Conservation (phyloP, 768 basidiomycete genomes). For the Boletellus emodensis region DNA sequence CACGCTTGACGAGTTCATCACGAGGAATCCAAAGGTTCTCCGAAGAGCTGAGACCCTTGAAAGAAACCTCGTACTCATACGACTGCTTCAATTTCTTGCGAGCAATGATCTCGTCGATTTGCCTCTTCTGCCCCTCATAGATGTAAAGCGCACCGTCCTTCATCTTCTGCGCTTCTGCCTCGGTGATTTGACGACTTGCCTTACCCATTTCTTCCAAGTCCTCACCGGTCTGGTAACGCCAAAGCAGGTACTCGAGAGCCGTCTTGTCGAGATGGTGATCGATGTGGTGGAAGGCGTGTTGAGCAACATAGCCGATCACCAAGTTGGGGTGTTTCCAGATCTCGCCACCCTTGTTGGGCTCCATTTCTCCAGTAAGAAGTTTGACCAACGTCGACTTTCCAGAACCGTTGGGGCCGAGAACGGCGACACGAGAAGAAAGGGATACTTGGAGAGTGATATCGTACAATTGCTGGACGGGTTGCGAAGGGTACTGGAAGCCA, state of each 20-base stretch:
- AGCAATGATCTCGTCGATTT: constrained; percentile 85
- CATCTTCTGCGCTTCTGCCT: constrained; percentile 92
- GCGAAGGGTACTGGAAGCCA: constrained; percentile 92
- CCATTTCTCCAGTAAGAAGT: constrained; percentile 94
- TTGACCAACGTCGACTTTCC: constrained; percentile 98
- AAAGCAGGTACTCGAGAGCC: constrained; percentile 97
- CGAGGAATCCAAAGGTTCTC: constrained; percentile 98
- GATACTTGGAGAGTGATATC: constrained; percentile 97
- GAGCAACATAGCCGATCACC: constrained; percentile 98
- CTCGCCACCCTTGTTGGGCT: constrained; percentile 94
- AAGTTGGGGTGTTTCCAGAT: constrained; percentile 99
- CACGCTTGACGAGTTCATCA: constrained; percentile 96
- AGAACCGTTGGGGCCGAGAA: constrained; percentile 98
- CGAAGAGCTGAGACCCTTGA: constrained; percentile 91
- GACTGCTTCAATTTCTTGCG: constrained; percentile 99
- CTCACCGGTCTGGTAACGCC: constrained; percentile 99
- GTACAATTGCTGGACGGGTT: constrained; percentile 83
- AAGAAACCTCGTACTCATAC: constrained; percentile 96
- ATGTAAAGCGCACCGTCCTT: constrained; percentile 86
- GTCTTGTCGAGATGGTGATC: constrained; percentile 99
- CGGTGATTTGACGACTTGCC: constrained; percentile 81
- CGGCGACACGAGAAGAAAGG: constrained; percentile 94
- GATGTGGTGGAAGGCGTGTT: constrained; percentile 99
- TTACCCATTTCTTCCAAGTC: constrained; percentile 96
- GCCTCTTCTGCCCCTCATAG: constrained; percentile 91